phyloP scores from a whole-genome alignment of 257 asterid genomes.

The Cinchona pubescens region DNA sequence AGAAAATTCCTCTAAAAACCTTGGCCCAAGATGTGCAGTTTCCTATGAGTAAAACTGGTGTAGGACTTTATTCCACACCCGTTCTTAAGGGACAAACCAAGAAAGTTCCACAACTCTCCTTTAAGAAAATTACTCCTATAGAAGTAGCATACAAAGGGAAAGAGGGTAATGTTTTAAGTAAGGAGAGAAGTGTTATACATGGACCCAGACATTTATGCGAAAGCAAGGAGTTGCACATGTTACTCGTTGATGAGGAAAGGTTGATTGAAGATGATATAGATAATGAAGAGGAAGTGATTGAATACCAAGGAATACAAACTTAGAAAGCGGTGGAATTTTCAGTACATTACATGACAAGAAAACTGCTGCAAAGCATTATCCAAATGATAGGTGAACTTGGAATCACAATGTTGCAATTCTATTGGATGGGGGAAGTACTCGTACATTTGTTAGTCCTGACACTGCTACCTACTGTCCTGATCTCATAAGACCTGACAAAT shows the following conservation, averaged over 20 bases:
- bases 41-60: neutral
- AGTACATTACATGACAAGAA: too few species aligned
- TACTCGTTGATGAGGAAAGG: neutral
- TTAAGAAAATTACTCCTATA: neutral
- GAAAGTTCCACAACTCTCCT: neutral
- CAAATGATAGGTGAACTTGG: neutral
- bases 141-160: neutral
- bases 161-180: neutral
- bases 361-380: too few species aligned
- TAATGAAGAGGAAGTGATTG: neutral
- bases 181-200: neutral
- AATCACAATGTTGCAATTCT: neutral
- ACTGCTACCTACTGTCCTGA: neutral
- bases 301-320: neutral
- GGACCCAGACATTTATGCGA: neutral
- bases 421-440: neutral
- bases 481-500: rapidly evolving
- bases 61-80: neutral
- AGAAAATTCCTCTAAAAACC: neutral
- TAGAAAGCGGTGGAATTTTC: neutral
- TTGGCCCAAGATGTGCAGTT: too few species aligned
- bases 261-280: neutral
- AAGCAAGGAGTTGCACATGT: neutral
- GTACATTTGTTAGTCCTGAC: neutral
- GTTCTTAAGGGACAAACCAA: too few species aligned